Evolutionary conservation across 75 land plant genomes (phyloP), one percentile per base, ranked within the genome.

Genomic region (Azolla pinnata): DNA sequence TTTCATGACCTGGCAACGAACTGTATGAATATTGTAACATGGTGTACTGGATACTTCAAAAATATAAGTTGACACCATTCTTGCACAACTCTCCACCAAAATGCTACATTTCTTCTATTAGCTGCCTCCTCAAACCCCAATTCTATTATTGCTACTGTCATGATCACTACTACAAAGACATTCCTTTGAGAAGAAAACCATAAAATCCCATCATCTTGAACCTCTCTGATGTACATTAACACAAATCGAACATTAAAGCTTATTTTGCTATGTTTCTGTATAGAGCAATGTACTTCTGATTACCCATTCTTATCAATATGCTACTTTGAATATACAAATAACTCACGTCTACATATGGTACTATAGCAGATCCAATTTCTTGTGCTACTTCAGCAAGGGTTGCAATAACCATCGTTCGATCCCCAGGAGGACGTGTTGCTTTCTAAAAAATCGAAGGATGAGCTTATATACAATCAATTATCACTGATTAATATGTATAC

Each of bases 331-430:
- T n/a, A n/a, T n/a, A n/a, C n/a, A n/a, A 52, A 25, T 24, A 52
- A 23, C 54, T 52, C 14, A 92, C 98, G 64, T 88, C 87, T 50
- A 89, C 64, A 62, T 93, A 93, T 47, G 66, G 69, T n/a, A 73
- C 61, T 58, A 93, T 88, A 57, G 89, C 87, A 57, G 79, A 53
- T 56, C 98, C 96, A 83, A 93, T 93, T 34, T 83, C 76, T 50
- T 83, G 96, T 25, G 98, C 96, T 51, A 93, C 87, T 70, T 93
- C 98, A 25, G 98, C 98, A 54, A 93, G 76, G 54, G 83, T 80
- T 26, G 95, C 98, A 66, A 93, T 83, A 24, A 90, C 98, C 98
- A 93, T 93, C 35, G 98, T 88, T 0, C 96, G 79, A 74, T 93
- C 98, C 68, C 81, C 85, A 32, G 90, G 79, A 28, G 98, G 90